Evolutionary conservation across 352 stramenopile genomes (phyloP), one percentile per base, ranked within the genome.

Genomic region (Blastocystis sp.): DNA sequence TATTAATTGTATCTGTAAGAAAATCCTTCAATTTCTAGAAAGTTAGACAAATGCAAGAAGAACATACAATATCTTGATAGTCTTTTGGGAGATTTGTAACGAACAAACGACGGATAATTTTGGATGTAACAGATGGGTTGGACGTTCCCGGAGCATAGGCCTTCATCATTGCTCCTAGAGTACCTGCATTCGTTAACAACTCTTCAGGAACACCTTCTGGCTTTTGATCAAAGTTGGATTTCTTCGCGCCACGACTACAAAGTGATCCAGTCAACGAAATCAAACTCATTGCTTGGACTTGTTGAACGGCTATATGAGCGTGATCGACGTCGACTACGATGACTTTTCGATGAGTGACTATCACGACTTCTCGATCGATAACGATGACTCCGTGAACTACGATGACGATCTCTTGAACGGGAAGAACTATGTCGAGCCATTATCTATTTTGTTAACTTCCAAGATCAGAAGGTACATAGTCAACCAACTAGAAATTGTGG

Each of bases 81-180:
- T 83, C 71, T 24, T 29, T 63, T 16, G 71, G 71, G 49, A 83
- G 71, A 67, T 83, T 83, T 21, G 71, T 83, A 9, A 83, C 51
- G 27, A 83, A 83, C 16, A 83, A 42, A 49, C 71, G 71, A 11
- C 43, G 71, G 43, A 83, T 63, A 19, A 54, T 52, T 24, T 83
- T 83, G 16, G 71, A 66, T 37, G 35, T n/a, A n/a, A 27, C 35
- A 12, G 63, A 74, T 1, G 63, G 63, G 12, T 77, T 49, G 0
- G 65, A n/a, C 6, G 65, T n/a, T n/a, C 43, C 43, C 4, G 46
- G n/a, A 1, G 12, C 16, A 19, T 65, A 54, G 29, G 71, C 29
- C 21, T 83, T 63, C 32, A 54, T 54, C 14, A 83, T 49, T n/a
- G 51, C 32, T 32, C 71, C 51, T 19, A 83, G 63, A 5, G 71